Evolutionary conservation across 169 alveolate genomes (phyloP), one percentile per base, ranked within the genome.

Genomic region (Plasmodium gallinaceum): DNA sequence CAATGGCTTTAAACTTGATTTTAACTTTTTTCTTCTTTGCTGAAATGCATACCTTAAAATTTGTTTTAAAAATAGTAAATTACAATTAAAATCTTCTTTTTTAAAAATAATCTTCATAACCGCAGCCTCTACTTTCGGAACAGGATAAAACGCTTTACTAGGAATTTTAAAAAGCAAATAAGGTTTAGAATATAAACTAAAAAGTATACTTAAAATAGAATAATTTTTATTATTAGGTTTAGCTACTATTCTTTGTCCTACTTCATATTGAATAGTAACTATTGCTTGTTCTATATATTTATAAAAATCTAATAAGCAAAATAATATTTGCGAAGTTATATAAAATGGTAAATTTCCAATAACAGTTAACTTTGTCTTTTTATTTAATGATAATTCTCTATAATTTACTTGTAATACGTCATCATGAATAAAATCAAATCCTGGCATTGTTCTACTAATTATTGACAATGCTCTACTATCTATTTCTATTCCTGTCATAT

Each of bases 341-440:
- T 95, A 95, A 70, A 92, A 95, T 39, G 97, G 97, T 20, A 95
- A 88, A 62, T 95, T 95, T 0, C 97, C 97, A 12, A 94, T 92
- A 24, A 95, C 88, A 57, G 96, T 93, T 60, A 95, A 87, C 16
- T 92, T 92, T 24, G 88, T 62, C 1, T 69, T 93, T 52, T 90
- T 92, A 72, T 62, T 92, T 43, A 74, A 60, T 42, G 94, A 92
- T 43, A 95, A 64, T 0, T 80, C 93, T 12, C 88, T 93, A 91
- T 94, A 95, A 74, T 94, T 92, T n/a, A 95, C 94, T 93, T 95
- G 97, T 52, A 95, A 78, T 37, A 95, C 97, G 75, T 95, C 97
- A 46, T 93, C 96, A 75, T 95, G 97, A 18, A 95, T 94, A 69
- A 94, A 62, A 48, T 94, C 95, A 14, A 95, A 95, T 42, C 88